Evolutionary conservation across 2,329 filamentous ascomycete genomes (phyloP).

Genomic region (Xylariales sp.): DNA sequence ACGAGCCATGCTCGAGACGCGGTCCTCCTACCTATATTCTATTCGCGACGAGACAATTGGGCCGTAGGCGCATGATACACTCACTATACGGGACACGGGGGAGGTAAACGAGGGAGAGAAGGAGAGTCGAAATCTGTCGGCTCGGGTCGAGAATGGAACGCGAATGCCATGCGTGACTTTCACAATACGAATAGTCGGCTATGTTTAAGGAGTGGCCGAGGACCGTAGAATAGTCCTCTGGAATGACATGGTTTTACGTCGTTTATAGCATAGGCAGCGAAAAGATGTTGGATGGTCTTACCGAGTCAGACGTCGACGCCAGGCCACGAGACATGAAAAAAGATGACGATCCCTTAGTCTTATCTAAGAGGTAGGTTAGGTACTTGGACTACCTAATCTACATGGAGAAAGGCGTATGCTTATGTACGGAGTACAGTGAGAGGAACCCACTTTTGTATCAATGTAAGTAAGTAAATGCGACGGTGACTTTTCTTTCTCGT

Average conservation of each 20-base stretch:
- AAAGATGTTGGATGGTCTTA: neutral
- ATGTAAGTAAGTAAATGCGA: too few relatives aligned
- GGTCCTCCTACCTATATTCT: constrained; percentile 2
- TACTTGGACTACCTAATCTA: too few relatives aligned
- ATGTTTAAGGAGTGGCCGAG: constrained; percentile 27
- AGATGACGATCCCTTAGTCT: neutral
- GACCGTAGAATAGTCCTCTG: constrained; percentile 14
- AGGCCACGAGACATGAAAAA: neutral
- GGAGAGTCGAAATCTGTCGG: neutral
- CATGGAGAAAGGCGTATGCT: too few relatives aligned
- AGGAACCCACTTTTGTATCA: too few relatives aligned
- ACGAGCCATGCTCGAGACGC: constrained; percentile 22
- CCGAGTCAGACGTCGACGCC: neutral
- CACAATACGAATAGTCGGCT: too few relatives aligned
- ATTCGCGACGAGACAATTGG: constrained; percentile 15
- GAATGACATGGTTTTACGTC: constrained; percentile 12
- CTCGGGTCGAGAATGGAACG: neutral
- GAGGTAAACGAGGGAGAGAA: neutral
- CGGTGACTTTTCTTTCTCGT: too few relatives aligned
- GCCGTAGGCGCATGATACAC: constrained; percentile 21
- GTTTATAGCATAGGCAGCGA: constrained; percentile 13
- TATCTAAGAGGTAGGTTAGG: too few relatives aligned
- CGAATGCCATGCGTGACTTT: neutral
- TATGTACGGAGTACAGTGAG: too few relatives aligned
- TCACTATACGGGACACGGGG: too few relatives aligned